A percentile compares a stretch with the other conserved stretches of the same genome.
phyloP scores from a whole-genome alignment of 1,284 basidiomycete species.

The Fomitiporia mediterranea region DNA sequence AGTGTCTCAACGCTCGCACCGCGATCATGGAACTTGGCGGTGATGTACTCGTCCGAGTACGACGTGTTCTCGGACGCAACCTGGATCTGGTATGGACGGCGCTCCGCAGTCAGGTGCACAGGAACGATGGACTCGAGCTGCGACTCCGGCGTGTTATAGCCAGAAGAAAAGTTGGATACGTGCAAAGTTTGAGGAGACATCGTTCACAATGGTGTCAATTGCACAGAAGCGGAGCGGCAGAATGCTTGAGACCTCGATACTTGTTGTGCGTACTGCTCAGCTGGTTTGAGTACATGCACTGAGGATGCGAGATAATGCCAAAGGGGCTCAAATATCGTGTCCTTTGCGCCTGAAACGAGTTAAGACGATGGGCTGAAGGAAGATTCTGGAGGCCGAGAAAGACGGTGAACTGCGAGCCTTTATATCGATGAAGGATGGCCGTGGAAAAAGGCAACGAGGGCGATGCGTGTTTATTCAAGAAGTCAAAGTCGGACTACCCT shows the following conservation, averaged over 20 bases:
- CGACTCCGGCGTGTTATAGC: conserved; percentile 61
- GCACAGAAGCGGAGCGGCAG: conserved; percentile 53
- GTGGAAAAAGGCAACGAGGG: conserved; percentile 5
- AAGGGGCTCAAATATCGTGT: not conserved
- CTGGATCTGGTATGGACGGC: conserved; percentile 72
- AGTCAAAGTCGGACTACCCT: not conserved
- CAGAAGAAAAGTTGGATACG: conserved; percentile 46
- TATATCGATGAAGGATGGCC: not conserved
- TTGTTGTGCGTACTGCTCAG: conserved; percentile 75
- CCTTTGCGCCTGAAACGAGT: no score
- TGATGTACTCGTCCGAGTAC: conserved; percentile 81
- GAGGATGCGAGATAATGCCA: not conserved
- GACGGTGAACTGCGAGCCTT: not conserved
- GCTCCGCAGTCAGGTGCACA: conserved; percentile 82
- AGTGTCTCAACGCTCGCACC: conserved; percentile 69
- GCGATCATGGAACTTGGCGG: conserved; percentile 80
- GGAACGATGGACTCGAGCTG: conserved; percentile 60
- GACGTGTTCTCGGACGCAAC: conserved; percentile 81
- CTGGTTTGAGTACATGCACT: conserved; percentile 85
- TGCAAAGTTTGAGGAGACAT: conserved; percentile 31
- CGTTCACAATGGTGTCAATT: conserved; percentile 38
- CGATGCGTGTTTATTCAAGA: conserved; percentile 7
- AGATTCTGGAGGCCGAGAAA: no score
- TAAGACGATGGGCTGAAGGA: no score
- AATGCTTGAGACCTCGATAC: conserved; percentile 71